Percentiles rank a stretch among this genome's conserved stretches.
phyloP scores from a whole-genome alignment of 2,329 filamentous ascomycete species.

The Fusarium sp. region DNA sequence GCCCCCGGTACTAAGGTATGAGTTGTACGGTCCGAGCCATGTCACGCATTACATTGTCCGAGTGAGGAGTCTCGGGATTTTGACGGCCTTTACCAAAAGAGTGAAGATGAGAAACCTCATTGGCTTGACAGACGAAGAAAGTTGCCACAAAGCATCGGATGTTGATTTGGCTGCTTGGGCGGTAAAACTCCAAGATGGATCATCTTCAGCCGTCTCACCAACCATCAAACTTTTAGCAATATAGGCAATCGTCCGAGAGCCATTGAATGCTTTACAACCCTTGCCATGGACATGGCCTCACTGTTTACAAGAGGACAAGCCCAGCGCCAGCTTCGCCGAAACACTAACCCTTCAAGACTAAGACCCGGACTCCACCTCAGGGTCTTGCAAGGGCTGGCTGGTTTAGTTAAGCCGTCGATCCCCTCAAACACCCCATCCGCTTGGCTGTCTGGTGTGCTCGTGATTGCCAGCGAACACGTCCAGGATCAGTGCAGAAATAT shows the following conservation, averaged over 20 bases:
- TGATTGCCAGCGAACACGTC: slow-evolving; percentile 47
- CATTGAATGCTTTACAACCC: slow-evolving; percentile 15
- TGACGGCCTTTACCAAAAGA: slow-evolving; percentile 15
- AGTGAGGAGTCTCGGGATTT: slow-evolving; percentile 18
- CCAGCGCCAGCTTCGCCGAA: slow-evolving; percentile 10
- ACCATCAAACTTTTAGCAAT: slow-evolving; percentile 2
- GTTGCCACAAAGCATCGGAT: slow-evolving; percentile 19
- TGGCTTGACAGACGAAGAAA: slow-evolving; percentile 20
- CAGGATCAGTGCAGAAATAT: slow-evolving; percentile 31
- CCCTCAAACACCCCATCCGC: slow-evolving; percentile 26
- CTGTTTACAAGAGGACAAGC: slow-evolving; percentile 20
- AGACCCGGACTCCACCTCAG: slow-evolving; percentile 15
- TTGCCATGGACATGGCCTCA: slow-evolving; percentile 31
- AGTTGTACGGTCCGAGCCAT: slow-evolving; percentile 27
- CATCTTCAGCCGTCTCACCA: slow-evolving; percentile 31
- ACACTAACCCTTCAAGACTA: slow-evolving; percentile 13
- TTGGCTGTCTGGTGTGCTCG: slow-evolving; percentile 38
- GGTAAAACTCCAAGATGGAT: slow-evolving; percentile 33
- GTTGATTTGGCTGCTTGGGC: slow-evolving; percentile 29
- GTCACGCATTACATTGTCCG: slow-evolving; percentile 26
- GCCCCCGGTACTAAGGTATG: not conserved
- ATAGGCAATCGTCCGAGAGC: slow-evolving; percentile 12
- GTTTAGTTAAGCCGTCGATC: slow-evolving; percentile 35
- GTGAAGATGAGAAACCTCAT: not conserved
- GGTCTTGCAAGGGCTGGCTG: slow-evolving; percentile 30